Conservation (phyloP, 2,329 filamentous ascomycete genomes). For the Penicillium thymicola region DNA sequence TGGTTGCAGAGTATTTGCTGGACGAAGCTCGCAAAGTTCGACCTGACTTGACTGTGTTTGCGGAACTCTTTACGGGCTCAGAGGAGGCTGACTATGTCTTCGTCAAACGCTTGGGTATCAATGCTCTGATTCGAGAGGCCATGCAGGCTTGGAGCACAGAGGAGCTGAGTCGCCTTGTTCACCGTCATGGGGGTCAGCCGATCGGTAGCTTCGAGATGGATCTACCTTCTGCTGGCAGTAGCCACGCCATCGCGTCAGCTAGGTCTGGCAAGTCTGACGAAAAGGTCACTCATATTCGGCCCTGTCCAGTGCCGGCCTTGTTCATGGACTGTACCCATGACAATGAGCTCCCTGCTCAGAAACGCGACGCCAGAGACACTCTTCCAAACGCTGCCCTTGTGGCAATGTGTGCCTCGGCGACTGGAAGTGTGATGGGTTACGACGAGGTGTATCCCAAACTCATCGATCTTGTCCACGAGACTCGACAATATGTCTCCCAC, state of each 20-base stretch:
- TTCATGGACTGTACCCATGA: conserved; percentile 99
- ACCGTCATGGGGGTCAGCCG: conserved; percentile 86
- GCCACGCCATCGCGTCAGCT: conserved; percentile 35
- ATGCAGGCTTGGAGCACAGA: conserved; percentile 98
- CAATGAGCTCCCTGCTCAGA: conserved; percentile 94
- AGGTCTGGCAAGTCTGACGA: conserved; percentile 46
- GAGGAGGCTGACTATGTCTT: conserved; percentile 97
- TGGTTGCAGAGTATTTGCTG: conserved; percentile 90
- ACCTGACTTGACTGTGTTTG: conserved; percentile 85
- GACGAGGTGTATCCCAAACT: conserved; percentile 93
- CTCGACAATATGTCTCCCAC: conserved; percentile 72
- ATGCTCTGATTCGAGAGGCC: conserved; percentile 88
- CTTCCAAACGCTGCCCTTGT: conserved; percentile 91
- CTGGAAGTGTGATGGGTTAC: conserved; percentile 95
- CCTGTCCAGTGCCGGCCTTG: conserved; percentile 84
- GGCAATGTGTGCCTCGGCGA: conserved; percentile 91
- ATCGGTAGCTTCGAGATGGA: conserved; percentile 98
- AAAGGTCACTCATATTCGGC: conserved; percentile 75
- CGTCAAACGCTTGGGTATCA: conserved; percentile 86
- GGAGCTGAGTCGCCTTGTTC: conserved; percentile 87
- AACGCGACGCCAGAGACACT: conserved; percentile 89
- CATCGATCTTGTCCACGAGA: conserved; percentile 91
- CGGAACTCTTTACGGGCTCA: conserved; percentile 91
- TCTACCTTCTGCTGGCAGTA: conserved; percentile 66
- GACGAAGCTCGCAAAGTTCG: conserved; percentile 88